phyloP scores from a whole-genome alignment of 495 filamentous ascomycete species.

The Oidiodendron maius region DNA sequence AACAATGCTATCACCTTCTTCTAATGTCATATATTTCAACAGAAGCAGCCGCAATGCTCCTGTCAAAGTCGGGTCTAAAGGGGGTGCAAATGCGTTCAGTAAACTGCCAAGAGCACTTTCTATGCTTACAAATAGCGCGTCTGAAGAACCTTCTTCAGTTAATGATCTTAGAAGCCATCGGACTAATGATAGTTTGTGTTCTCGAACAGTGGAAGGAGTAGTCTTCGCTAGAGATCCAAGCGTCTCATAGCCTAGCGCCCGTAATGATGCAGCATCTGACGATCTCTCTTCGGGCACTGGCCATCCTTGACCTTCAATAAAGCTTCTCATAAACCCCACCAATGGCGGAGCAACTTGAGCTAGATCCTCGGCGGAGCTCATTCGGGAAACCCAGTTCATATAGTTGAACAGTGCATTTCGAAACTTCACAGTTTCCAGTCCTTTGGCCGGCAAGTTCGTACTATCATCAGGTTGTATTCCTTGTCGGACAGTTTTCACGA shows the following conservation, averaged over 20 bases:
- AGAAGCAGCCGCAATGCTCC: slow-evolving; percentile 45
- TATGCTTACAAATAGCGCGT: slow-evolving; percentile 74
- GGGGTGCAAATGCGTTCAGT: slow-evolving; percentile 49
- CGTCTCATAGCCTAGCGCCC: slow-evolving; percentile 75
- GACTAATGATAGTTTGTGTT: slow-evolving; percentile 54
- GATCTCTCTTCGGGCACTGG: slow-evolving; percentile 52
- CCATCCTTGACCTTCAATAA: slow-evolving; percentile 79
- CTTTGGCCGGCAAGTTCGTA: slow-evolving; percentile 41
- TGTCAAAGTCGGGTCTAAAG: slow-evolving; percentile 36
- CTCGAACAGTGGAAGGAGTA: slow-evolving; percentile 39
- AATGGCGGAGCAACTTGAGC: slow-evolving; percentile 61
- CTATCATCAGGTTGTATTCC: slow-evolving; percentile 43
- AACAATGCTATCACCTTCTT: slow-evolving; percentile 44
- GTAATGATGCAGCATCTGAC: slow-evolving; percentile 57
- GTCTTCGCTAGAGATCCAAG: slow-evolving; percentile 73
- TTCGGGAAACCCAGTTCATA: slow-evolving; percentile 79
- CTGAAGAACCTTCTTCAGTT: slow-evolving; percentile 69
- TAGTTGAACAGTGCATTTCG: slow-evolving; percentile 82
- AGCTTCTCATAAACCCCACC: slow-evolving; percentile 65
- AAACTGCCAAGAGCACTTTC: slow-evolving; percentile 83
- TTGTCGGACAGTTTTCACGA: slow-evolving; percentile 64
- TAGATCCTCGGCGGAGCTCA: slow-evolving; percentile 54
- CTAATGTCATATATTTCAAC: slow-evolving; percentile 57
- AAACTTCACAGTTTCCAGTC: slow-evolving; percentile 67
- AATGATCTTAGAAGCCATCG: slow-evolving; percentile 77